phyloP scores from a whole-genome alignment of 768 basidiomycete species.

The Suillus cothurnatus region DNA sequence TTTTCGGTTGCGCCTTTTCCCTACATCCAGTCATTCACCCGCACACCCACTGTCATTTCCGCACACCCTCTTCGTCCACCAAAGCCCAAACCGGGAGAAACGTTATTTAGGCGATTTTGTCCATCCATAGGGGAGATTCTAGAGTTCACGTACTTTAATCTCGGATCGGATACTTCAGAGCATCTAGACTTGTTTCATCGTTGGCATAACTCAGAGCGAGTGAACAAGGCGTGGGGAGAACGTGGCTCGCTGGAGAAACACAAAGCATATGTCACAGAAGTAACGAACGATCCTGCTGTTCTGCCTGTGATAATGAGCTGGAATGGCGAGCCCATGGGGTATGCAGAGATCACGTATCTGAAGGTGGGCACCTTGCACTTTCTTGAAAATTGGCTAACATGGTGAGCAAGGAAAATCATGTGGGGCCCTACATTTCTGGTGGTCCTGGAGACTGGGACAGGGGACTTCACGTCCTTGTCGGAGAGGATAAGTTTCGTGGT shows the following conservation, averaged over 20 bases:
- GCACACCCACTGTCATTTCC: conserved; percentile 48
- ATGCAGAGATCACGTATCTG: conserved; percentile 46
- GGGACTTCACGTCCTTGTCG: conserved; percentile 48
- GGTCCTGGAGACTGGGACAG: conserved; percentile 35
- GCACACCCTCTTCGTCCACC: conserved; percentile 53
- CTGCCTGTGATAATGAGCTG: conserved; percentile 48
- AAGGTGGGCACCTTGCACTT: conserved; percentile 40
- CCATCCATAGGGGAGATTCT: conserved; percentile 37
- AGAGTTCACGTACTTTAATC: conserved; percentile 32
- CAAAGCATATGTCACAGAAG: conserved; percentile 38
- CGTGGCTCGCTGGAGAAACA: conserved; percentile 45
- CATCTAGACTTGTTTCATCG: conserved; percentile 48
- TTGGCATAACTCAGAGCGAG: conserved; percentile 54
- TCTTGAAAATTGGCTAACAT: not conserved
- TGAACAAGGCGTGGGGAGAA: conserved; percentile 49
- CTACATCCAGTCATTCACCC: conserved; percentile 42
- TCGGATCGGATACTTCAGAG: conserved; percentile 15
- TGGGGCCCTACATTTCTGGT: conserved; percentile 27
- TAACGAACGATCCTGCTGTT: conserved; percentile 41
- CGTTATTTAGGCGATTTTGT: conserved; percentile 42
- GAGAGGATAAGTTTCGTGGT: conserved; percentile 50
- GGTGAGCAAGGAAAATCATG: conserved; percentile 19
- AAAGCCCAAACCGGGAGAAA: conserved; percentile 43
- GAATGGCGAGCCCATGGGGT: conserved; percentile 46
- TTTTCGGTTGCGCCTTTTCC: conserved; percentile 36